Evolutionary conservation across 768 basidiomycete species (phyloP), one percentile per base, ranked within the genome.

Genomic region (Termitomyces sp.): DNA sequence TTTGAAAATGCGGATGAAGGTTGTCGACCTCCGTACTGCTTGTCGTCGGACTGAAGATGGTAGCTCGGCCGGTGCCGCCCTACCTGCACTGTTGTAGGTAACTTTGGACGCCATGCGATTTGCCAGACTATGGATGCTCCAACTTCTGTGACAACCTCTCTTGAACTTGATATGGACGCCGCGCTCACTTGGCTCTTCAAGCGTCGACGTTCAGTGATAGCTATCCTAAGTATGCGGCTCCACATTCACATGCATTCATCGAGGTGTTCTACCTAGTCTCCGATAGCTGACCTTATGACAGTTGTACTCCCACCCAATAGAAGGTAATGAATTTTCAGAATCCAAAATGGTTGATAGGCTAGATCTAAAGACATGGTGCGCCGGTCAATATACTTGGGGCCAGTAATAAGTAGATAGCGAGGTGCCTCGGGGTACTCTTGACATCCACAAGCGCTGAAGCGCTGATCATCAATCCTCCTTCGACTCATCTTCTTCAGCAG

Each of bases 401-500:
- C 33, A 33, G 30, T 30, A 30, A 33, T 43, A 48, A 28, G 33
- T 33, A 48, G 46, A 48, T 31, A 11, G 12, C 26, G 7, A 30
- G 28, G 30, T n/a, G 45, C 28, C 44, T 45, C 26, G 26, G 28
- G 45, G 17, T 46, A 8, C 26, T 45, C 28, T 28, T 9, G 17
- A 15, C 7, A 30, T 30, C 7, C 15, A 19, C n/a, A 6, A 6
- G 33, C 19, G 31, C 31, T 21, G 48, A 49, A 38, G 26, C 37
- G 3, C 38, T 9, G 15, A 26, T n/a, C 10, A 19, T 51, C n/a
- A 28, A 40, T 55, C 28, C 14, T 50, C 64, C 67, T 33, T 70
- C 63, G 50, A 41, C 15, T 65, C 63, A 5, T 66, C 55, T 45
- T 62, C 41, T 17, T 68, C 67, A n/a, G 70, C 67, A 43, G 70